Base-by-base conservation (phyloP, 108 stramenopile genomes). In the Discostella pseudostelligera region DNA sequence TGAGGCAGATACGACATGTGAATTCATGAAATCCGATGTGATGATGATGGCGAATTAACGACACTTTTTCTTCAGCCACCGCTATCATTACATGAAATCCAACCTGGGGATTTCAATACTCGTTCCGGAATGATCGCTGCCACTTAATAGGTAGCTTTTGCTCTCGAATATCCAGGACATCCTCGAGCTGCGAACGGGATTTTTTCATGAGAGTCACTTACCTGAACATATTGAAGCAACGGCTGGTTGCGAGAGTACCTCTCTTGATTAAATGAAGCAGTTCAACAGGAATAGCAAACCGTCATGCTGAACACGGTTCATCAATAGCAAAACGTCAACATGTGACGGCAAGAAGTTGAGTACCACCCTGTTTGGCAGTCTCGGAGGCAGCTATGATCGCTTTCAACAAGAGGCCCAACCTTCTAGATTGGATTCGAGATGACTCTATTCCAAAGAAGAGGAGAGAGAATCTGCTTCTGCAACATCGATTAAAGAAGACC, bases 41-140 rank as follows among this genome's bases (percentile, higher is more conserved):
- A 21, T 39, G 32, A 16, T 47, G 12, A 8, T 37, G 11, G 12
- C 26, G 11, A 56, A 16, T 37, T 39, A 12, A 14, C 47, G 8
- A 39, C 29, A 3, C 50, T 45, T 36, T 28, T 56, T 19, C 19
- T 9, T 9, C 68, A 78, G 79, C 74, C 79, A 61, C 79, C 79
- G 17, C 59, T 80, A 10, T 50, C 68, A 42, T 25, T 59, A 13
- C 60, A 64, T 43, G 79, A 80, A 66, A 76, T 80, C 53, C 78
- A 75, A 55, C 74, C 69, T 37, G 79, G 69, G 20, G 79, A 80
- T 20, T 59, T 56, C 51, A 78, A 65, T 28, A 16, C 66, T 16
- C 59, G 14, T 32, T 25, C 69, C 21, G 61, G 61, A 53, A 61
- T 54, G 39, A 43, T 62, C 17, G 53, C 61, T 13, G 60, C 69